Base-by-base conservation (phyloP, 768 basidiomycete species). In the Naganishia onofrii region DNA sequence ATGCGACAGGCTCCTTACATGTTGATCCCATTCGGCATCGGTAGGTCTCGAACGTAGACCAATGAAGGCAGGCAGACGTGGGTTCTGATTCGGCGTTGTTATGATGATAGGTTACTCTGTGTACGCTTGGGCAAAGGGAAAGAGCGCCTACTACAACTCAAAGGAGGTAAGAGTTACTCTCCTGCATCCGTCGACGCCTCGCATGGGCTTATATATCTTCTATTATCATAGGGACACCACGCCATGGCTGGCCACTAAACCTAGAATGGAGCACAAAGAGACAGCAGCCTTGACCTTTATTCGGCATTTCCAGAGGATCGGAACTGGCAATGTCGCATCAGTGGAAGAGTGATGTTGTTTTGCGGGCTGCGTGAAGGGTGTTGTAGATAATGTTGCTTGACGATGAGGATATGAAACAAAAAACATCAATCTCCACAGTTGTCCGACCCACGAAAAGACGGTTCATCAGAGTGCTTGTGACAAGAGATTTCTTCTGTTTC, bases 81-180 rank as follows among this genome's bases (percentile, higher is more conserved):
- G 69, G 10, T 4, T 15, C 29, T 34, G 51, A 31, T 63, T 29
- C 21, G 57, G 15, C 53, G 8, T 19, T 34, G 19, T 53, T 42
- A 10, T n/a, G 44, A 21, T 29, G 44, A 26, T 76, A 93, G 92
- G 89, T 66, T 92, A 91, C 75, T 86, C 84, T 28, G 85, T 87
- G 38, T 93, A 93, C 81, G 80, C 86, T 7, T 93, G 90, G 90
- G 91, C 88, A 29, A 90, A 88, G 79, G 83, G 81, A 68, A 86
- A 85, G 75, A 76, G 75, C 74, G 78, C 70, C 19, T 81, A 74
- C 73, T 73, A 77, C 75, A 78, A 79, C 76, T 79, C 78, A 28
- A 81, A 81, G 67, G 71, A 72, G 71, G 71, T 71, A 42, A 38
- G 70, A 26, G 17, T 46, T 21, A 51, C 19, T 51, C 48, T 19